Percentiles rank a stretch among this genome's conserved stretches.
These are phyloP conservation scores for Ceratocystiopsis minuta DNA, from an alignment of 2,329 filamentous ascomycete genomes.

Conservation along the genomic window DNA sequence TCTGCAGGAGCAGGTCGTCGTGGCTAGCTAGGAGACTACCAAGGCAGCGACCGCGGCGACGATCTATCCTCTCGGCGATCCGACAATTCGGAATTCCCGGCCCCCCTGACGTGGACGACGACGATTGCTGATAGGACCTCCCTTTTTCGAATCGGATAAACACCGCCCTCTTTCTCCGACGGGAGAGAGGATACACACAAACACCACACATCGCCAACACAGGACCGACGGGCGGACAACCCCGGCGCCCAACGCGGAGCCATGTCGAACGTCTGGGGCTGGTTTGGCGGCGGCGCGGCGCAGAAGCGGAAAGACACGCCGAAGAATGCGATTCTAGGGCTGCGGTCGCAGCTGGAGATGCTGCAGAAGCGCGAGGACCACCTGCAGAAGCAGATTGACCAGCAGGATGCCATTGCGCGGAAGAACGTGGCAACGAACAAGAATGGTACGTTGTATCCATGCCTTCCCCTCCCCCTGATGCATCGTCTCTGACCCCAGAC, in stretches of 20 bases:
- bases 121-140: too few relatives aligned
- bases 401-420: constrained; percentile 74
- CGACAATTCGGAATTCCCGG: too few relatives aligned
- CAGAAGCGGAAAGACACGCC: constrained; percentile 84
- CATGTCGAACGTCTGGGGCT: constrained; percentile 61
- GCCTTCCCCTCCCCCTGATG: constrained; percentile 3
- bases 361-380: constrained; percentile 91
- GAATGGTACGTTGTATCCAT: constrained; percentile 43
- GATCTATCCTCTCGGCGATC: too few relatives aligned
- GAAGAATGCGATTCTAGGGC: constrained; percentile 84
- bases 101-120: too few relatives aligned
- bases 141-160: too few relatives aligned
- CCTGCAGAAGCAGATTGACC: constrained; percentile 76
- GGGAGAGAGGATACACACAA: too few relatives aligned
- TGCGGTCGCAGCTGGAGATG: constrained; percentile 89
- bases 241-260: background rate
- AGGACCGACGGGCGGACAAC: constrained; percentile 1
- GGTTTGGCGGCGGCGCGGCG: constrained; percentile 72
- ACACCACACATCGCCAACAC: background rate
- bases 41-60: too few relatives aligned
- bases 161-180: too few relatives aligned
- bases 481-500: constrained; percentile 1
- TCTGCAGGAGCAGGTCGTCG: too few relatives aligned
- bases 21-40: too few relatives aligned
- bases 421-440: constrained; percentile 86